Conservation (phyloP, 1,284 basidiomycete genomes). For the Amylostereum areolatum region DNA sequence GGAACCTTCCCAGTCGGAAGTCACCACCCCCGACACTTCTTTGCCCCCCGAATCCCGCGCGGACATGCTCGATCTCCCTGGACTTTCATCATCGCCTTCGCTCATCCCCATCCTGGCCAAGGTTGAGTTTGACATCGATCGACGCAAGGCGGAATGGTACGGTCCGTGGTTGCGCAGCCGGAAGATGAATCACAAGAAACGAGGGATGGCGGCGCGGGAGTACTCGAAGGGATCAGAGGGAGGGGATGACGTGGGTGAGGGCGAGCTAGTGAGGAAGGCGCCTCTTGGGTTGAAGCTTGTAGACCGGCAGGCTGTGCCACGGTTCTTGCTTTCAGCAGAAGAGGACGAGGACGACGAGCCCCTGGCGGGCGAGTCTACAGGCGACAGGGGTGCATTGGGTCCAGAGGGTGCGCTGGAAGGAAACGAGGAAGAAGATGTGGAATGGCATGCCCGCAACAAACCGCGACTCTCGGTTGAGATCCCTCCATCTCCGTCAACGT, state of each 20-base stretch:
- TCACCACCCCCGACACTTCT: conserved; percentile 52
- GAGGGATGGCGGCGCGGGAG: conserved; percentile 34
- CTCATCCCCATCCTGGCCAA: conserved; percentile 80
- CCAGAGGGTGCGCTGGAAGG: conserved; percentile 9
- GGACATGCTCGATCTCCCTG: conserved; percentile 55
- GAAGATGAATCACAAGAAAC: conserved; percentile 48
- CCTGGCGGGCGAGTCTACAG: no score
- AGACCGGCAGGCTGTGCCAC: conserved; percentile 34
- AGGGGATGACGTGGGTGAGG: conserved; percentile 17
- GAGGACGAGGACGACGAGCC: conserved; percentile 12
- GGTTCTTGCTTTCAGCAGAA: conserved; percentile 20
- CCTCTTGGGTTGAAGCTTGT: conserved; percentile 47
- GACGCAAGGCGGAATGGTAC: conserved; percentile 72
- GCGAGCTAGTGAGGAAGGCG: conserved; percentile 20
- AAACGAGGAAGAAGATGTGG: conserved; percentile 27
- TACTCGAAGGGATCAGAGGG: conserved; percentile 14
- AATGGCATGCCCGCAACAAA: conserved; percentile 15
- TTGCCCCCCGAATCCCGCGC: conserved; percentile 31
- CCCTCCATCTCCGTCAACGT: conserved; percentile 6
- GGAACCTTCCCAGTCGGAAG: conserved; percentile 32
- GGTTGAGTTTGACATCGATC: conserved; percentile 84
- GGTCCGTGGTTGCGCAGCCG: conserved; percentile 70
- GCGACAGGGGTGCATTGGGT: not conserved
- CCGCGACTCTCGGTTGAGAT: conserved; percentile 13
- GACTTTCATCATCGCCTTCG: conserved; percentile 47